Percentiles rank a stretch among this genome's conserved stretches.
These are phyloP conservation scores for Boletus reticuloceps DNA, from an alignment of 768 basidiomycete genomes.

Conservation along the genomic window DNA sequence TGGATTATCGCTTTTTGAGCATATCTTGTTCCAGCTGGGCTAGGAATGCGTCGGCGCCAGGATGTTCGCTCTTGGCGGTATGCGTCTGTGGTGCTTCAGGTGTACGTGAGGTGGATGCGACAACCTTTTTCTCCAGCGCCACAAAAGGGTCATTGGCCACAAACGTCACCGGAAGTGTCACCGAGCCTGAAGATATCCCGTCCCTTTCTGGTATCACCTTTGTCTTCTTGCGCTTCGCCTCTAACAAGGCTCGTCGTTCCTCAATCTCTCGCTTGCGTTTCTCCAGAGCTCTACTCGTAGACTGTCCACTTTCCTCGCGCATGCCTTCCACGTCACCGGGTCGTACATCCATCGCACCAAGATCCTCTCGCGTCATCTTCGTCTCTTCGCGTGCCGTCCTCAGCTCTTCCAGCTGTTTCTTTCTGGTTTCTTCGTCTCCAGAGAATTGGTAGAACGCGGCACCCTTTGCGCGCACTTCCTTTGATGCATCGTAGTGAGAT, in stretches of 20 bases:
- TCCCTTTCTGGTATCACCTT: slow-evolving; percentile 14
- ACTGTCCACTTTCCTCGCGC: slow-evolving; percentile 36
- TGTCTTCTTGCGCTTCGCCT: slow-evolving; percentile 66
- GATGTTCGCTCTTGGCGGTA: slow-evolving; percentile 8
- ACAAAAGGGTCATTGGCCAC: slow-evolving; percentile 48
- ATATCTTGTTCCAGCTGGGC: slow-evolving; percentile 66
- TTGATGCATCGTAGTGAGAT: slow-evolving; percentile 77
- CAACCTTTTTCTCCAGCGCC: slow-evolving; percentile 40
- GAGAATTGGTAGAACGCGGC: slow-evolving; percentile 94
- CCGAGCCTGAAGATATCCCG: background rate
- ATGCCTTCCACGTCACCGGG: slow-evolving; percentile 82
- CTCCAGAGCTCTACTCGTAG: slow-evolving; percentile 52
- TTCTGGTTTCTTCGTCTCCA: slow-evolving; percentile 74
- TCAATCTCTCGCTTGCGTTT: slow-evolving; percentile 76
- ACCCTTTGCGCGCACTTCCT: slow-evolving; percentile 83
- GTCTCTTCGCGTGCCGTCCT: slow-evolving; percentile 69
- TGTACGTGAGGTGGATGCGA: slow-evolving; percentile 9
- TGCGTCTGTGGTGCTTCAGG: slow-evolving; percentile 29
- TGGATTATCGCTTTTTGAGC: slow-evolving; percentile 21
- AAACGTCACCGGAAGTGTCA: background rate
- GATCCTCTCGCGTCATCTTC: slow-evolving; percentile 53
- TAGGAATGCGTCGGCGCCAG: slow-evolving; percentile 59
- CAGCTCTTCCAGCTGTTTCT: slow-evolving; percentile 81
- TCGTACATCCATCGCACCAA: slow-evolving; percentile 56
- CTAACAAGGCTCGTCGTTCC: slow-evolving; percentile 55